These are phyloP conservation scores for Globisporangium spinosum DNA, from an alignment of 352 stramenopile genomes.

Conservation along the genomic window DNA sequence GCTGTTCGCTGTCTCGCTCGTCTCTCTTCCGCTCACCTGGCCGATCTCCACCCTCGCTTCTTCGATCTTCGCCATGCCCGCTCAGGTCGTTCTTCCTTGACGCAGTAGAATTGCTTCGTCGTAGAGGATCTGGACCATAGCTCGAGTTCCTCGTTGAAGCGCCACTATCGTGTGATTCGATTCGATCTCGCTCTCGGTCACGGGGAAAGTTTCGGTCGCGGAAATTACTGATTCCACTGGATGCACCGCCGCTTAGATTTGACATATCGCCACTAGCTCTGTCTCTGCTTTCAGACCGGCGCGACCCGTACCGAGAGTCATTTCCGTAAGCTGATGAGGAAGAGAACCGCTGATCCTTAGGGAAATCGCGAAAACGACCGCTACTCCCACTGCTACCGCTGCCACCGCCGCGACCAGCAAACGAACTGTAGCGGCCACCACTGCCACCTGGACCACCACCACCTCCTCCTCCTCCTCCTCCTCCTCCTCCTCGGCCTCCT, in stretches of 20 bases:
- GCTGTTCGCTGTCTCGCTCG: conserved; percentile 22
- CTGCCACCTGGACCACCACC: conserved; percentile 17
- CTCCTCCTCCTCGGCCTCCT: conserved; percentile 14
- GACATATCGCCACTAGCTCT: conserved; percentile 27
- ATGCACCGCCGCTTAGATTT: conserved; percentile 1
- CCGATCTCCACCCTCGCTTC: conserved; percentile 3
- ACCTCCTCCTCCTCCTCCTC: conserved; percentile 17
- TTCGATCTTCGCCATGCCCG: conserved; percentile 26
- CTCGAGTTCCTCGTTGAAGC: conserved; percentile 16
- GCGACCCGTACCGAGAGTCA: conserved; percentile 24
- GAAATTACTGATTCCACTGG: conserved; percentile 21
- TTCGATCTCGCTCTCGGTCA: conserved; percentile 26
- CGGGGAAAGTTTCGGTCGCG: conserved; percentile 34
- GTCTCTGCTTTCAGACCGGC: conserved; percentile 43
- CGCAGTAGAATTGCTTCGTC: conserved; percentile 16
- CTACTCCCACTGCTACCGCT: conserved; percentile 14
- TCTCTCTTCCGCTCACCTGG: conserved; percentile 12
- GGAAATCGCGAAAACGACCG: conserved; percentile 35
- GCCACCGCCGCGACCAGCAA: conserved; percentile 4
- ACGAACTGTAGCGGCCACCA: conserved; percentile 20
- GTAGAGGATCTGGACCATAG: conserved; percentile 20
- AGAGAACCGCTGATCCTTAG: conserved; percentile 25
- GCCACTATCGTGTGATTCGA: conserved; percentile 25
- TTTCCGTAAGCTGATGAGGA: conserved; percentile 3
- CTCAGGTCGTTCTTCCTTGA: conserved; percentile 25